phyloP scores from a whole-genome alignment of 148 eudicot genomes.

The Vaccinium macrocarpon region DNA sequence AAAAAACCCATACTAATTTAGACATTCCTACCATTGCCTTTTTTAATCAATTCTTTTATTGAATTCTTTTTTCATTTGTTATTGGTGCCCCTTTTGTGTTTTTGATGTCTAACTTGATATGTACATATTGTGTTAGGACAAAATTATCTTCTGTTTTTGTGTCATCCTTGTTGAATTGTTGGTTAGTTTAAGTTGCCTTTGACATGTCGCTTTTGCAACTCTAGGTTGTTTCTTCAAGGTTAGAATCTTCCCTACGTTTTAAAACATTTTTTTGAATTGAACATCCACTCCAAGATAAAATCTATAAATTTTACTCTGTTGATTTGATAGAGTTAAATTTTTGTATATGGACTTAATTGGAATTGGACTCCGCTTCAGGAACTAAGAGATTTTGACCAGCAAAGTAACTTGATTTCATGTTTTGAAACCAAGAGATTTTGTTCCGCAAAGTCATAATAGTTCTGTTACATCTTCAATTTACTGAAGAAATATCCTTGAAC shows the following conservation, averaged over 20 bases:
- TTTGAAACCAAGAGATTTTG: not conserved
- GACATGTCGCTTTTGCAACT: not conserved
- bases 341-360: not conserved
- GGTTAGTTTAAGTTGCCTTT: not conserved
- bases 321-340: not conserved
- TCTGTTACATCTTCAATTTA: not conserved
- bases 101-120: not conserved
- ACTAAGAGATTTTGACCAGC: not conserved
- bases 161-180: not conserved
- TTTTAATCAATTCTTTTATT: not conserved
- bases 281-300: constrained; percentile 1
- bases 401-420: not conserved
- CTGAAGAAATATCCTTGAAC: not conserved
- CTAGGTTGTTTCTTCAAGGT: not conserved
- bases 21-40: not conserved
- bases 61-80: not conserved
- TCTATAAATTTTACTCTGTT: not conserved
- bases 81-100: not conserved
- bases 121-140: not conserved
- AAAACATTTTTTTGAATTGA: not conserved
- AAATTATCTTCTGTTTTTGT: not conserved
- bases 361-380: not conserved
- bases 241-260: not conserved
- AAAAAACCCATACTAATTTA: not conserved
- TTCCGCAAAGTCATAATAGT: not conserved